Evolutionary conservation across 208 protist species (phyloP), one percentile per base, ranked within the genome.

Genomic region (Herpetomonas tarakana): DNA sequence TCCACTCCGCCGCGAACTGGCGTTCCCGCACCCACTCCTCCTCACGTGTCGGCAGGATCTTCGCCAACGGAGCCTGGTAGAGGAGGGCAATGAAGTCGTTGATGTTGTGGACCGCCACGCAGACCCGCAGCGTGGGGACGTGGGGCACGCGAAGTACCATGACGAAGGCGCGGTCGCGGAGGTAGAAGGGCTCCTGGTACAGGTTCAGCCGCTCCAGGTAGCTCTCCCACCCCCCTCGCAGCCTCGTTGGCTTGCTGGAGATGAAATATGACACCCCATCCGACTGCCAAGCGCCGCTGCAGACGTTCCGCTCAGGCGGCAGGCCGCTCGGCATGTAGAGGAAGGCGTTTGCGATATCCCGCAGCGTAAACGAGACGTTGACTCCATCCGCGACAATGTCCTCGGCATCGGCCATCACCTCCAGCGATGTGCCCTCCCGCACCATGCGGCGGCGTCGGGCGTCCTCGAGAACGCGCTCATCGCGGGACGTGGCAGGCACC

Each of bases 351-450:
- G 79, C 74, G 22, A 90, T 77, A 52, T 86, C 83, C 19, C 79
- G 73, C 22, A 90, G 73, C 18, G 76, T 81, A 53, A 90, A 83
- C 45, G 76, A 80, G 18, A 90, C 71, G 60, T 90, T 90, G 26
- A 78, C 60, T 3, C 79, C 83, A 29, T 77, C 73, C 26, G 62
- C 65, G 22, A 70, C 49, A 18, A 46, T 26, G 3, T 68, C 49
- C 21, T 45, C 18, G 6, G 46, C 11, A 30, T 68, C 62, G 28
- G 62, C 62, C 62, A 68, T 60, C 19, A 52, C 27, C 52, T 52
- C 16, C 14, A 68, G 46, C 44, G 18, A 7, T n/a, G 9, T 12
- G 4, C 27, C 35, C 29, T 59, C 54, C 9, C 27, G 7, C 29
- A 18, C 31, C 30, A 58, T 51, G 24, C 27, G 21, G 7, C 4